A percentile compares a stretch with the other conserved stretches of the same genome.
Conservation (phyloP, 2,329 filamentous ascomycete genomes). For the Neodidymelliopsis sp. region DNA sequence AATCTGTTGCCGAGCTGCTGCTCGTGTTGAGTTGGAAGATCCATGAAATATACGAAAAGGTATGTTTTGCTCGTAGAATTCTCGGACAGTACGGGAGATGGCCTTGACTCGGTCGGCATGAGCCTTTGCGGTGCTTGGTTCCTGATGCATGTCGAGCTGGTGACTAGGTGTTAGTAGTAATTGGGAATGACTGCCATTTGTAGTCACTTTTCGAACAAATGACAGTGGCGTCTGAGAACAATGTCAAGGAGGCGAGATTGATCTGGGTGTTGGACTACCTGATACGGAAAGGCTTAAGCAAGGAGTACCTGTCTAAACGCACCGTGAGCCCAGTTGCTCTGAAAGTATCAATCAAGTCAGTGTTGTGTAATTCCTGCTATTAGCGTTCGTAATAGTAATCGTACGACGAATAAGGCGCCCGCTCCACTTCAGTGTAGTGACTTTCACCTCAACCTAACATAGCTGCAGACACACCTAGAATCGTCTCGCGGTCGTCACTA, state of each 20-base stretch:
- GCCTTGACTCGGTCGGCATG: constrained; percentile 18
- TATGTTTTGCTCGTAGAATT: constrained; percentile 17
- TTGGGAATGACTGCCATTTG: no score
- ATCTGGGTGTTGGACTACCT: neutral
- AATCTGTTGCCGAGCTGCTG: constrained; percentile 8
- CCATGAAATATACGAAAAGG: constrained; percentile 61
- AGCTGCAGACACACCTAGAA: no score
- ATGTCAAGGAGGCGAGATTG: constrained; percentile 1
- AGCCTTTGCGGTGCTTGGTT: neutral
- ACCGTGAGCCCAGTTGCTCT: neutral
- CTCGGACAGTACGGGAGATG: constrained; percentile 15
- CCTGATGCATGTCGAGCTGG: neutral
- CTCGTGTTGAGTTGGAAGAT: constrained; percentile 54
- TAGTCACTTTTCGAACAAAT: neutral
- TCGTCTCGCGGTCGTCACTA: no score
- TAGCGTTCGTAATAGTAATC: no score
- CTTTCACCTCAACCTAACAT: neutral
- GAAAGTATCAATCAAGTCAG: neutral
- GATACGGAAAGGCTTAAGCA: neutral
- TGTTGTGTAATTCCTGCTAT: neutral
- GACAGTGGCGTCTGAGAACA: neutral
- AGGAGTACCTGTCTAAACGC: neutral
- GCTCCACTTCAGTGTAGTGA: neutral
- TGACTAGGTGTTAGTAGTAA: neutral
- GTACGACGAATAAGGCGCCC: neutral